A percentile compares a stretch with the other conserved stretches of the same genome.
These are phyloP conservation scores for Ceratocystiopsis minuta DNA, from an alignment of 2,329 filamentous ascomycete species.

Conservation along the genomic window DNA sequence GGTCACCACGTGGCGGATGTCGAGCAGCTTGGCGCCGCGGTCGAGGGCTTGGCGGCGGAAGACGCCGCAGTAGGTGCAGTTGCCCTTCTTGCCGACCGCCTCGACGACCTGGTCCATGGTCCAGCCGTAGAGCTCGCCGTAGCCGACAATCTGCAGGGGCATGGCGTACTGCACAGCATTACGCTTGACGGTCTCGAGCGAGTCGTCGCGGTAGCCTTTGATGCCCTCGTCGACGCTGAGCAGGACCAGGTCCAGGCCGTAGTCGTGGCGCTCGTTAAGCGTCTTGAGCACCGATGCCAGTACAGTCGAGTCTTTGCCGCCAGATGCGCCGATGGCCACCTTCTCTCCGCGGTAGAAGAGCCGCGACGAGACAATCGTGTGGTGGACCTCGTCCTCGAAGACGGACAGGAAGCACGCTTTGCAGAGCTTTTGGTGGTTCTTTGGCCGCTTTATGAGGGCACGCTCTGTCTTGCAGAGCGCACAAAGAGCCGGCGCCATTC, in stretches of 20 bases:
- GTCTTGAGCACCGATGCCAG: conserved; percentile 89
- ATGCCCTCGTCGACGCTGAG: conserved; percentile 95
- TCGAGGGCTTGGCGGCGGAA: conserved; percentile 89
- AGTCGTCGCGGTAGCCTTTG: conserved; percentile 91
- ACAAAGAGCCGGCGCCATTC: conserved; percentile 65
- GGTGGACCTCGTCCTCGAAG: conserved; percentile 87
- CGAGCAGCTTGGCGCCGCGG: conserved; percentile 70
- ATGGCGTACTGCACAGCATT: conserved; percentile 85
- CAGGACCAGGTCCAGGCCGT: conserved; percentile 69
- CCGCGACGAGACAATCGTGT: conserved; percentile 68
- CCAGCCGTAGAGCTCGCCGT: conserved; percentile 91
- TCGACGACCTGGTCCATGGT: conserved; percentile 98
- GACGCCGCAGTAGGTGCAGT: conserved; percentile 97
- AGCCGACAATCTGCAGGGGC: conserved; percentile 80
- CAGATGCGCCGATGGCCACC: conserved; percentile 87
- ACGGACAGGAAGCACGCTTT: conserved; percentile 68
- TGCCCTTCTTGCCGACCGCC: conserved; percentile 91
- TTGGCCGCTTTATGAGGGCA: conserved; percentile 81
- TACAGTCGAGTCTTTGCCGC: conserved; percentile 94
- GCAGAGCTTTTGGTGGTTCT: conserved; percentile 89
- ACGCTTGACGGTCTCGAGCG: conserved; percentile 85
- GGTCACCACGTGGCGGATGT: conserved; percentile 85
- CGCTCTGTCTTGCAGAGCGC: conserved; percentile 57
- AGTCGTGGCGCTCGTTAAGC: conserved; percentile 74
- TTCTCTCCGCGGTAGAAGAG: conserved; percentile 72